Base-by-base conservation (phyloP, 129 eudicot genomes). In the Sambucus nigra region DNA sequence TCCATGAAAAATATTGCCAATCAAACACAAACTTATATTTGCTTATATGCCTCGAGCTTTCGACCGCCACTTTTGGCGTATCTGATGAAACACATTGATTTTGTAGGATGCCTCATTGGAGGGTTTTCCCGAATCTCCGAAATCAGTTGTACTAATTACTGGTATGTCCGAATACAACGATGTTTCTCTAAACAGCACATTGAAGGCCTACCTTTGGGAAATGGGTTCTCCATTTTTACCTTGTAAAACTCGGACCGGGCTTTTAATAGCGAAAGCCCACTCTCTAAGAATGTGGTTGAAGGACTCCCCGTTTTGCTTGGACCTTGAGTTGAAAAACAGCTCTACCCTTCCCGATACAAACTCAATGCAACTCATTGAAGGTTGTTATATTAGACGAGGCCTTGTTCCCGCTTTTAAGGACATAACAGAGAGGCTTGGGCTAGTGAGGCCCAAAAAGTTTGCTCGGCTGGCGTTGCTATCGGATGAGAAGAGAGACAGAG, bases 171-270 rank as follows among this genome's bases (percentile, higher is more conserved):
- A 74, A 49, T 86, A 86, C 69, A 92, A 92, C 54, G 65, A 66
- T 15, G 84, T 92, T 28, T 92, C 94, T 2, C 49, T 92, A 40
- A 86, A 86, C 77, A 82, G 78, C 60, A 82, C 96, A 14, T 20
- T 86, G 41, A 92, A 82, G 62, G 87, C 94, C 32, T 86, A 57
- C 64, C 83, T 92, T 28, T 86, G 95, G 96, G 99, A 92, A 66
- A 92, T 92, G 95, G 99, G 94, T 9, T 92, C 96, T 40, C 99
- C 99, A 8, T 92, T 86, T 75, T 65, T 92, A 59, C 99, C 99
- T 13, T 86, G 96, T 71, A 80, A 83, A 68, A 79, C 91, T 10
- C 70, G 96, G 22, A 77, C 70, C 14, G 99, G 99, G 20, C 32
- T 86, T 25, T 91, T 92, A 2, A 64, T 92, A 16, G 96, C 99